phyloP scores from a whole-genome alignment of 2,329 filamentous ascomycete genomes.

The Claviceps digitariae region DNA sequence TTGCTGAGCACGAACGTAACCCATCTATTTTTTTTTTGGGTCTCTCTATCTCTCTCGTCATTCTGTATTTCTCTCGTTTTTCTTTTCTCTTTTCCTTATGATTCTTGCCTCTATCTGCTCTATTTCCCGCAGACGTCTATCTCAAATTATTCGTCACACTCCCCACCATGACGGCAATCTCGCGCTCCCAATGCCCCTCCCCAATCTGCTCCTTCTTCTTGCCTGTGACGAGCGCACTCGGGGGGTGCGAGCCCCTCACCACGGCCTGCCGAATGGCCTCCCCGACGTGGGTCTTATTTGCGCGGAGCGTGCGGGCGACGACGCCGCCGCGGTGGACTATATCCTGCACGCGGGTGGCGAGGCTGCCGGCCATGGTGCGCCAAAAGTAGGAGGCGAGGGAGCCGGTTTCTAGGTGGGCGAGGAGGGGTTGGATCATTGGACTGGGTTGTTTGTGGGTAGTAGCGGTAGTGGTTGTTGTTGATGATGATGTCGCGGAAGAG shows the following conservation, averaged over 20 bases:
- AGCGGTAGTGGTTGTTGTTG: neutral
- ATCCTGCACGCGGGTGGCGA: conserved; percentile 69
- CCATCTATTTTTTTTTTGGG: no score
- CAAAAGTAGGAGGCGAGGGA: conserved; percentile 88
- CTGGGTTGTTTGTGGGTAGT: conserved; percentile 27
- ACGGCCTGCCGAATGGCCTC: conserved; percentile 77
- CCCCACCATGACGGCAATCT: conserved; percentile 89
- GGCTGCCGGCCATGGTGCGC: conserved; percentile 68
- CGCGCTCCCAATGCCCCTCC: conserved; percentile 63
- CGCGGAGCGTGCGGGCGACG: conserved; percentile 64
- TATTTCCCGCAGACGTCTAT: no score
- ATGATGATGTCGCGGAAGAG: no score
- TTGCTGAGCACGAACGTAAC: no score
- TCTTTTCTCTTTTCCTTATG: no score
- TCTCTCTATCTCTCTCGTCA: no score
- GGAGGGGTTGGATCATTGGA: conserved; percentile 56
- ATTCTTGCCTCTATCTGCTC: no score
- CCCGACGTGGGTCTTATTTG: conserved; percentile 60
- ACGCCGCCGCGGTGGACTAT: conserved; percentile 73
- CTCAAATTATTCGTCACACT: conserved; percentile 53
- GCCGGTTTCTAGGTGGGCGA: conserved; percentile 71
- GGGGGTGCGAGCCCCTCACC: conserved; percentile 57
- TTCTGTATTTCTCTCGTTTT: no score
- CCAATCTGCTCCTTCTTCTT: conserved; percentile 34
- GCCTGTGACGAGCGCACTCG: conserved; percentile 34